Conservation (phyloP, 2,329 filamentous ascomycete genomes). For the Periconia digitata region DNA sequence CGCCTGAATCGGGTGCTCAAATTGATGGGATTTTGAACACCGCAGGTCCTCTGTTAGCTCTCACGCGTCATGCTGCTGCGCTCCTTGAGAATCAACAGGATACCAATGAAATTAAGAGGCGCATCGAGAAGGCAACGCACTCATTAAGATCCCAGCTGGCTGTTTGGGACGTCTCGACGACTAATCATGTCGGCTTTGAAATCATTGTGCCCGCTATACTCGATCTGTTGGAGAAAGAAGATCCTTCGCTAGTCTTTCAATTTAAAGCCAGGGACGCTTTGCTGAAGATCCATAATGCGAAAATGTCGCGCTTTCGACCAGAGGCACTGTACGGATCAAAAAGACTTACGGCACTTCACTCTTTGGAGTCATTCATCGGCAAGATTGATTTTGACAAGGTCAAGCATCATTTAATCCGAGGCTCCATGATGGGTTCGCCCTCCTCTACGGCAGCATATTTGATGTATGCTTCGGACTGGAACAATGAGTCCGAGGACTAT, state of each 20-base stretch:
- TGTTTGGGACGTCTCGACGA: not conserved
- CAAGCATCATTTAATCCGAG: conserved; percentile 33
- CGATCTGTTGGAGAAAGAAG: conserved; percentile 3
- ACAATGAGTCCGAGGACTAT: conserved; percentile 37
- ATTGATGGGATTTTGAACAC: conserved; percentile 10
- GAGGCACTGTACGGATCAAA: conserved; percentile 5
- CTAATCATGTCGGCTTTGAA: conserved; percentile 16
- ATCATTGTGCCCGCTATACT: conserved; percentile 13
- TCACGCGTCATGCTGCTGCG: not conserved
- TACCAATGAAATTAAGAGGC: not conserved
- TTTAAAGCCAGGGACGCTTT: conserved; percentile 4
- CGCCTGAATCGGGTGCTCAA: not conserved
- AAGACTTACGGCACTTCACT: conserved; percentile 37
- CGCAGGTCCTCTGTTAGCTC: conserved; percentile 8
- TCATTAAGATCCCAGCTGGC: not conserved
- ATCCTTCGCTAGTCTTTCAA: not conserved
- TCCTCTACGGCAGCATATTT: conserved; percentile 46
- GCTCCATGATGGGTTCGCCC: conserved; percentile 44
- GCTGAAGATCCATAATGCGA: not conserved
- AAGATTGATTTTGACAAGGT: conserved; percentile 42
- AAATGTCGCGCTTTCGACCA: conserved; percentile 4
- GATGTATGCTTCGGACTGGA: conserved; percentile 35
- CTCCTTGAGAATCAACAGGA: not conserved
- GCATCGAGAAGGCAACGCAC: not conserved
- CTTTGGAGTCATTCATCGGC: conserved; percentile 44